phyloP scores from a whole-genome alignment of 768 basidiomycete genomes.

The Tricholoma saponaceum region DNA sequence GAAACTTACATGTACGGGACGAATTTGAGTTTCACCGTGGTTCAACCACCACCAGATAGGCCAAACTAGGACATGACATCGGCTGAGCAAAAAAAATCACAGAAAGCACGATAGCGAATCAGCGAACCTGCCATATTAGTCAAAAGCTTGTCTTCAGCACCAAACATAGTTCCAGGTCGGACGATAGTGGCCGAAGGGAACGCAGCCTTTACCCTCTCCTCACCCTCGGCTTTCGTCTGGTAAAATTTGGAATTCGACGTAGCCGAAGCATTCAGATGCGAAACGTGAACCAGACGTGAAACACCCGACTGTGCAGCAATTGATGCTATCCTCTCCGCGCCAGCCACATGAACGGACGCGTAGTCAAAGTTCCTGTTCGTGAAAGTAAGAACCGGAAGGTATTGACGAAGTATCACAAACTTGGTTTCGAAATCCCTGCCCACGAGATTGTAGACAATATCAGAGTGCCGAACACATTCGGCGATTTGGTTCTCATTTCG shows the following conservation, averaged over 20 bases:
- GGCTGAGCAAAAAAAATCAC: constrained; percentile 11
- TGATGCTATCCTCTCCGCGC: constrained; percentile 82
- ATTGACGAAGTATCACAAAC: constrained; percentile 38
- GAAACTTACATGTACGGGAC: constrained; percentile 82
- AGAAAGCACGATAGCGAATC: constrained; percentile 5
- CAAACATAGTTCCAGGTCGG: constrained; percentile 81
- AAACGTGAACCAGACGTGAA: constrained; percentile 86
- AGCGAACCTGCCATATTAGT: constrained; percentile 87
- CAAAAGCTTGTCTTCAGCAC: constrained; percentile 92
- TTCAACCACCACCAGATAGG: constrained; percentile 95
- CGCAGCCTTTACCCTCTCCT: constrained; percentile 76
- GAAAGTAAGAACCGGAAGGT: constrained; percentile 6
- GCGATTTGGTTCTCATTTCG: constrained; percentile 87
- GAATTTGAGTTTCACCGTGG: constrained; percentile 77
- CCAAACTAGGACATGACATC: constrained; percentile 53
- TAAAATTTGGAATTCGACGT: constrained; percentile 82
- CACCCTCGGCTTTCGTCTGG: constrained; percentile 85
- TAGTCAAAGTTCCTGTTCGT: constrained; percentile 78
- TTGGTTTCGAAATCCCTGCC: constrained; percentile 95
- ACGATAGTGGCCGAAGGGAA: constrained; percentile 89
- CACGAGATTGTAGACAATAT: constrained; percentile 94
- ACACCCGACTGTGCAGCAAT: constrained; percentile 77
- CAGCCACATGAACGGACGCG: constrained; percentile 74
- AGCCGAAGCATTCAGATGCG: constrained; percentile 86
- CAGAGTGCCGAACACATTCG: constrained; percentile 91